phyloP scores from a whole-genome alignment of 2,329 filamentous ascomycete genomes.

The Penicillium sp. region DNA sequence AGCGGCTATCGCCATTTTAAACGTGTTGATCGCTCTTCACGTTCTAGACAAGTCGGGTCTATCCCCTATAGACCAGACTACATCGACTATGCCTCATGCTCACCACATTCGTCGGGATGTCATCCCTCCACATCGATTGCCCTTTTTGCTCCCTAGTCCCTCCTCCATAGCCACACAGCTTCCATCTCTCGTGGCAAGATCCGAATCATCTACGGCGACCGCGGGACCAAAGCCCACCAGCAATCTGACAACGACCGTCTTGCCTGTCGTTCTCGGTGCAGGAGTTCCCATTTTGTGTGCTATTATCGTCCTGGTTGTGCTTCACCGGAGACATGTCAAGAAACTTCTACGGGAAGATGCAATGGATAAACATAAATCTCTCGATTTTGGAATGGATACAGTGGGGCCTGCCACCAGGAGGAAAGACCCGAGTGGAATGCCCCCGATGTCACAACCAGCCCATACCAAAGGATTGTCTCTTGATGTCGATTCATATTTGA shows the following conservation, averaged over 20 bases:
- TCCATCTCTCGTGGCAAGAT: constrained; percentile 33
- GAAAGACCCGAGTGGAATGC: constrained; percentile 39
- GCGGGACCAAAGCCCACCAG: constrained; percentile 58
- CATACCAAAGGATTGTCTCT: constrained; percentile 57
- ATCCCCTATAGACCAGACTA: background rate
- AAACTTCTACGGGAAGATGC: constrained; percentile 75
- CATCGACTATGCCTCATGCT: constrained; percentile 23
- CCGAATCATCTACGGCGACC: constrained; percentile 19
- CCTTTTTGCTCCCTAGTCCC: constrained; percentile 21
- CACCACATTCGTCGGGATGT: constrained; percentile 28
- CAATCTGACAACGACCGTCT: constrained; percentile 53
- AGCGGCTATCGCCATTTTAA: constrained; percentile 2
- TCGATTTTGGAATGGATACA: constrained; percentile 84
- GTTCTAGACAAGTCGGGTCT: background rate
- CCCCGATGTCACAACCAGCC: constrained; percentile 41
- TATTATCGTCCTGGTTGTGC: constrained; percentile 65
- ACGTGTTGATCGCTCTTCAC: constrained; percentile 13
- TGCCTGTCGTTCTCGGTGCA: constrained; percentile 69
- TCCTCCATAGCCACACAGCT: constrained; percentile 11
- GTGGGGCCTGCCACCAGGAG: constrained; percentile 42
- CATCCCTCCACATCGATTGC: constrained; percentile 28
- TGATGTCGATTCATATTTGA: constrained; percentile 80
- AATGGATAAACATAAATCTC: constrained; percentile 81
- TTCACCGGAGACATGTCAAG: constrained; percentile 76
- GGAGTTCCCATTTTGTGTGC: constrained; percentile 73